phyloP scores from a whole-genome alignment of 148 eudicot species.

The Silene uniflora region DNA sequence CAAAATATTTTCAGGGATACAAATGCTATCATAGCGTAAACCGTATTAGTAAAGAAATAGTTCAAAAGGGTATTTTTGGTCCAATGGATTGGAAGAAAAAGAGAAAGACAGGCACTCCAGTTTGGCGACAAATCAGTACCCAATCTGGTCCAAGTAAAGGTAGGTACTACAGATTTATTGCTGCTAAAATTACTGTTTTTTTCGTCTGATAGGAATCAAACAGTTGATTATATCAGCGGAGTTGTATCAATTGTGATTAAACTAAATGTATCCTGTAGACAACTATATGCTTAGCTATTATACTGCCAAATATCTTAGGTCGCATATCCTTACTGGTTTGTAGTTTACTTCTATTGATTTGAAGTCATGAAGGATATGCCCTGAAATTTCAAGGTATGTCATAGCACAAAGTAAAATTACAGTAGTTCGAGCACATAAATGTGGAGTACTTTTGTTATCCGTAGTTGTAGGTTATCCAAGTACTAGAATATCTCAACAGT shows the following conservation, averaged over 20 bases:
- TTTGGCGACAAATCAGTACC: slow-evolving; percentile 32
- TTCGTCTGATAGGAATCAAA: background rate
- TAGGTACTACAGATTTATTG: slow-evolving; percentile 9
- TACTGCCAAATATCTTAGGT: no score
- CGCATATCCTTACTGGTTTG: no score
- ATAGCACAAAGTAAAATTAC: no score
- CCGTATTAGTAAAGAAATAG: slow-evolving; percentile 6
- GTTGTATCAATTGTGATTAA: background rate
- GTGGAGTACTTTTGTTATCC: no score
- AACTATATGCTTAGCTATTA: no score
- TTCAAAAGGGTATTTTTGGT: background rate
- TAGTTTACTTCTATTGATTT: no score
- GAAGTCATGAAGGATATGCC: no score
- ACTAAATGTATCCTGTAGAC: no score
- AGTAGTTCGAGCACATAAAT: no score
- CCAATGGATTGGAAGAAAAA: slow-evolving; percentile 25
- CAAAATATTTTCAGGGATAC: slow-evolving; percentile 25
- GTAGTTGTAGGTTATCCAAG: no score
- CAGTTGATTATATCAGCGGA: background rate
- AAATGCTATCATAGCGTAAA: slow-evolving; percentile 14
- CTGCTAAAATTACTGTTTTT: background rate
- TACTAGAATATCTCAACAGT: no score
- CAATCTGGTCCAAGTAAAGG: slow-evolving; percentile 27
- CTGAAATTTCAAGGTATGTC: no score
- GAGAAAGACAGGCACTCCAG: slow-evolving; percentile 22